Percentiles rank a stretch among this genome's conserved stretches.
phyloP scores from a whole-genome alignment of 495 filamentous ascomycete species.

The Pyrenopolyporus hunteri region DNA sequence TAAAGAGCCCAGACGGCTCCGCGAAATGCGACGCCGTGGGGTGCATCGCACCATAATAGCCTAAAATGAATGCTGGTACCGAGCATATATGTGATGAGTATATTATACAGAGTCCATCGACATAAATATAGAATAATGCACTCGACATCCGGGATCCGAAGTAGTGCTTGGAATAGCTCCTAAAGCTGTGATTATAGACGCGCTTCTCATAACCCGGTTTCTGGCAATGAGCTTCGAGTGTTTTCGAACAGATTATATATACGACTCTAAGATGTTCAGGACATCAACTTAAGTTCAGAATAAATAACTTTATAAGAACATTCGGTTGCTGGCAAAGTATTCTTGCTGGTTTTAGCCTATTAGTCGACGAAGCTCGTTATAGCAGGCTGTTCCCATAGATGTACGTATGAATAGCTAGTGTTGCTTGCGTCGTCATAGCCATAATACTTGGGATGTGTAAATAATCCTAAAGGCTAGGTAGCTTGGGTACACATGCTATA shows the following conservation, averaged over 20 bases:
- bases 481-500: conserved; percentile 14
- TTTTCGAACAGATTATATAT: too few species aligned
- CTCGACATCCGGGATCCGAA: conserved; percentile 22
- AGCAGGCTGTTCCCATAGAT: neutral
- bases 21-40: conserved; percentile 20
- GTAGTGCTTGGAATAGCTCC: conserved; percentile 8
- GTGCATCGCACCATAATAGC: conserved; percentile 30
- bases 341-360: neutral
- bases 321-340: neutral
- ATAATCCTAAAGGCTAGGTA: neutral
- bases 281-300: too few species aligned
- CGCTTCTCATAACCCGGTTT: conserved; percentile 3
- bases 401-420: neutral
- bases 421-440: neutral
- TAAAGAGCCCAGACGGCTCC: conserved; percentile 20
- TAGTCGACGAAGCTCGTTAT: neutral
- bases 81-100: conserved; percentile 22
- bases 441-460: conserved; percentile 3
- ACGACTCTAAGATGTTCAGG: too few species aligned
- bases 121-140: conserved; percentile 31
- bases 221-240: neutral
- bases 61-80: conserved; percentile 26
- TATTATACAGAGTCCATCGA: conserved; percentile 20
- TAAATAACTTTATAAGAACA: neutral
- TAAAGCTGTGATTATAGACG: neutral